Conservation (phyloP, 1,284 basidiomycete genomes). For the Ceratobasidium sp. region DNA sequence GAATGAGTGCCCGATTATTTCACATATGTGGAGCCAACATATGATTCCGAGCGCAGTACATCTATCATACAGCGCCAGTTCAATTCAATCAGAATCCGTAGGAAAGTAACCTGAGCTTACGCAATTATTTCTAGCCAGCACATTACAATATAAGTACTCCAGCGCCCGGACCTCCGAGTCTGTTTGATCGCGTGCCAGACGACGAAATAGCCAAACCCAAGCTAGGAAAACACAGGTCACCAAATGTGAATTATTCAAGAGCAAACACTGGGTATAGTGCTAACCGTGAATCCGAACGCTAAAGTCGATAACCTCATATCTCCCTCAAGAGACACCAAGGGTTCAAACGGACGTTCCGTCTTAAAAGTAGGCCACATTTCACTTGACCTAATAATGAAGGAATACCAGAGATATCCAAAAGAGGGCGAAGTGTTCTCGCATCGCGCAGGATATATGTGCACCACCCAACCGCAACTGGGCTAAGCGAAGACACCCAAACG, state of each 20-base stretch:
- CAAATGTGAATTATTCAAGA: background rate
- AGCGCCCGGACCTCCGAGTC: background rate
- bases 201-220: conserved; percentile 12
- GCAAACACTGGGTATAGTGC: background rate
- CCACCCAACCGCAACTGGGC: no score
- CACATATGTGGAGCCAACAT: conserved; percentile 42
- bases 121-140: conserved; percentile 18
- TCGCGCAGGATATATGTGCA: no score
- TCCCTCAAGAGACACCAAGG: background rate
- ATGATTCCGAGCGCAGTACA: conserved; percentile 33
- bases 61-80: background rate
- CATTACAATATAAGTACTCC: conserved; percentile 15
- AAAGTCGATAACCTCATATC: conserved; percentile 24
- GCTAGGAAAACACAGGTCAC: background rate
- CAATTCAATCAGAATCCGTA: background rate
- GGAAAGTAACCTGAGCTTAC: background rate
- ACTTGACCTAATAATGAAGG: no score
- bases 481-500: no score
- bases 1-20: conserved; percentile 36
- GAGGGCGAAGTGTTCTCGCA: no score
- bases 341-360: conserved; percentile 39
- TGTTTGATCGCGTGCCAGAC: conserved; percentile 29
- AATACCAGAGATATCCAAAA: background rate
- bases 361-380: conserved; percentile 20
- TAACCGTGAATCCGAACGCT: conserved; percentile 25